Evolutionary conservation across 441 rosid species (phyloP), one percentile per base, ranked within the genome.

Genomic region (Populus tomentosa): DNA sequence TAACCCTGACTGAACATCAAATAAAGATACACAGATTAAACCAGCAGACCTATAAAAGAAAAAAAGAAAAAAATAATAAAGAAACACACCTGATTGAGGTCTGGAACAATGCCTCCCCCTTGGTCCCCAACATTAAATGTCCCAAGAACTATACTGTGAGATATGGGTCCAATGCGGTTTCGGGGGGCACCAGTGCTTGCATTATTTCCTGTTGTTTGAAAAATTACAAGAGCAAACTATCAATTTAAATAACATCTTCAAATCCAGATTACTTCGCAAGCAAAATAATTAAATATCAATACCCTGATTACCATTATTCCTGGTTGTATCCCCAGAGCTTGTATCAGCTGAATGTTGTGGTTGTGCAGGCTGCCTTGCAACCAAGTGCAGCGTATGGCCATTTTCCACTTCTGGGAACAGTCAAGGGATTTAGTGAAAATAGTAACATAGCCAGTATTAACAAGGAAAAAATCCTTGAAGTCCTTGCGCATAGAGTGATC

Each of bases 321-420:
- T 84, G 79, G 82, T 83, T 82, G 89, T 71, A 28, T 87, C 97
- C 50, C 88, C 85, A 36, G 87, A 81, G 82, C 90, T 85, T 4
- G 91, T 78, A 76, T 81, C 90, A 75, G 89, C 82, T 16, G 94
- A 83, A 75, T 92, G 83, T 63, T 76, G 89, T 42, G 92, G 73
- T 77, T 88, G 92, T 24, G 87, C 68, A 74, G 90, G 91, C 85
- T 90, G 98, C 87, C 99, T 94, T 77, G 83, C 88, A 81, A 96
- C 92, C 85, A 96, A 84, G 80, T 96, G 99, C 82, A 96, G 83
- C 69, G 98, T 92, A 81, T 96, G 92, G 30, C 99, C 98, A 89
- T 85, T 92, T 84, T 96, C 98, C 87, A 96, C 88, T 81, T 94
- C 99, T 96, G 80, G 76, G 82, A 73, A 42, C 36, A 53, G 91